Percentiles rank a stretch among this genome's conserved stretches.
Conservation (phyloP, 2,329 filamentous ascomycete genomes). For the Diaporthe sp. region DNA sequence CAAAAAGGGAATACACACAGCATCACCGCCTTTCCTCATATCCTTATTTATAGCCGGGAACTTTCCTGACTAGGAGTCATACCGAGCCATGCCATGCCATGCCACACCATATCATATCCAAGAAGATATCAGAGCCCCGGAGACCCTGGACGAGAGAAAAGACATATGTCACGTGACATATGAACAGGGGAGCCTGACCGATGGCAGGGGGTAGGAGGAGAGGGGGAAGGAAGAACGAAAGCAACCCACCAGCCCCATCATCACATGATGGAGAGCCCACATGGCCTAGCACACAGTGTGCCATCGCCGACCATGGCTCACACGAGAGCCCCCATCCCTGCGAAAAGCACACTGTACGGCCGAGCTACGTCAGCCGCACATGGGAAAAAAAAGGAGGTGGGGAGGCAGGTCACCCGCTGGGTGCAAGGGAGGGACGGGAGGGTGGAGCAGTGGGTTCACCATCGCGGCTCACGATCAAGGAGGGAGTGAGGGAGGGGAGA, state of each 20-base stretch:
- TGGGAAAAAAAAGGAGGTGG: slow-evolving; percentile 14
- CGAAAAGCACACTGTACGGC: slow-evolving; percentile 35
- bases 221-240: slow-evolving; percentile 29
- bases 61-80: neutral
- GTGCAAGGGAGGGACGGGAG: neutral
- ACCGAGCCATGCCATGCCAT: neutral
- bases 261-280: slow-evolving; percentile 37
- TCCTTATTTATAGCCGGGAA: neutral
- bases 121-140: neutral
- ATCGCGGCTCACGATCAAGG: slow-evolving; percentile 5
- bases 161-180: slow-evolving; percentile 38
- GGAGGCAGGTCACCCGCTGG: slow-evolving; percentile 29
- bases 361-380: slow-evolving; percentile 37
- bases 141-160: neutral
- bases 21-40: neutral
- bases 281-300: slow-evolving; percentile 27
- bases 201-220: neutral
- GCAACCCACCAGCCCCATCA: slow-evolving; percentile 29
- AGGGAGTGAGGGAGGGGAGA: slow-evolving; percentile 1
- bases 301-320: neutral
- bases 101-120: neutral
- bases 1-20: neutral
- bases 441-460: slow-evolving; percentile 13
- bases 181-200: slow-evolving; percentile 16
- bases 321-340: neutral